A percentile compares a stretch with the other conserved stretches of the same genome.
These are phyloP conservation scores for Leishmania gerbilli DNA, from an alignment of 208 protist species.

Conservation along the genomic window DNA sequence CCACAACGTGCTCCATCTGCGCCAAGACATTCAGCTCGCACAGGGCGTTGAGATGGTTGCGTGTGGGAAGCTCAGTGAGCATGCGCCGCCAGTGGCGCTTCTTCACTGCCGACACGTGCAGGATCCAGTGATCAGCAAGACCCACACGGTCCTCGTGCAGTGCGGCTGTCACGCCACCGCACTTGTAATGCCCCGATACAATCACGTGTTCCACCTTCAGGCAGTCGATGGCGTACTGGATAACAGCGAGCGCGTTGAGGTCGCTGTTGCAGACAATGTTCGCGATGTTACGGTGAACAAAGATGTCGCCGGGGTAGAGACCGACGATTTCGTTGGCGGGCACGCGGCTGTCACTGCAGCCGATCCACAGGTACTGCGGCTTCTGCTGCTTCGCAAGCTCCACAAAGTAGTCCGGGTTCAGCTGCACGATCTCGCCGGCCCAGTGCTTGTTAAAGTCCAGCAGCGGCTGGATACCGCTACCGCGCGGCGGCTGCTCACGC, in stretches of 20 bases:
- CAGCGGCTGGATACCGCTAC: constrained; percentile 75
- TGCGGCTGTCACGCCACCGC: constrained; percentile 90
- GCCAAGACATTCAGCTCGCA: constrained; percentile 82
- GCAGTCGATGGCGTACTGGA: constrained; percentile 94
- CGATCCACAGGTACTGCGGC: constrained; percentile 95
- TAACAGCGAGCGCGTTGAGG: constrained; percentile 89
- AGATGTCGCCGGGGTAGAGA: constrained; percentile 91
- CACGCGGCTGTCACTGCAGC: constrained; percentile 90
- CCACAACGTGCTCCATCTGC: constrained; percentile 62
- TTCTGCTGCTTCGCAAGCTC: constrained; percentile 75
- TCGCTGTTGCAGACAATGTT: constrained; percentile 93
- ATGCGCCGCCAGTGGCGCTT: constrained; percentile 73
- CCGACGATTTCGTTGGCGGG: constrained; percentile 89
- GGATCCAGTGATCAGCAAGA: constrained; percentile 82
- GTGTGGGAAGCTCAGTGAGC: constrained; percentile 38
- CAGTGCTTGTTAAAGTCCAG: constrained; percentile 91
- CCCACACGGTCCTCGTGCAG: constrained; percentile 58
- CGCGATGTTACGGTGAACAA: constrained; percentile 96
- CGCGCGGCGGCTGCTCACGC: constrained; percentile 60
- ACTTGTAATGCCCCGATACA: constrained; percentile 94
- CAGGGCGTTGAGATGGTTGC: constrained; percentile 54
- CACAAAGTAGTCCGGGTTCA: constrained; percentile 90
- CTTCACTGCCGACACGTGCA: constrained; percentile 70
- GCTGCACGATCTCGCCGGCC: constrained; percentile 64
- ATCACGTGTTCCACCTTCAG: constrained; percentile 95